Percentiles rank a stretch among this genome's conserved stretches.
Conservation (phyloP, 805 yeast species). For the Priceomyces melissophilus region DNA sequence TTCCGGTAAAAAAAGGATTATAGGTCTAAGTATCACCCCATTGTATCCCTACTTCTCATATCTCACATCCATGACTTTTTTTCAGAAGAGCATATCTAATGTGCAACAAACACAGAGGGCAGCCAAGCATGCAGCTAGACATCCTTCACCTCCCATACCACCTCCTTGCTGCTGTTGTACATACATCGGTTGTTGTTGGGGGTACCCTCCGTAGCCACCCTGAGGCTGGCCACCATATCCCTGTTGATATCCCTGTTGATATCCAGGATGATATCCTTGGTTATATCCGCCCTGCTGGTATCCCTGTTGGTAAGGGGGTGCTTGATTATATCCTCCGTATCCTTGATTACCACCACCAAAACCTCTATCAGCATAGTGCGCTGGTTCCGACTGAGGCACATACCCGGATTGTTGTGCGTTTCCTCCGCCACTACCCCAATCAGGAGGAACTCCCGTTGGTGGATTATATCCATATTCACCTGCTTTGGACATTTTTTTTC, state of each 20-base stretch:
- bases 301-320: constrained; percentile 15
- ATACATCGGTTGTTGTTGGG: constrained; percentile 16
- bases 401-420: constrained; percentile 10
- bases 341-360: constrained; percentile 18
- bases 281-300: constrained; percentile 5
- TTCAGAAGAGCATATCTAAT: constrained; percentile 23
- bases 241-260: constrained; percentile 6
- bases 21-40: neutral
- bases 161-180: constrained; percentile 24
- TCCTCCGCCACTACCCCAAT: constrained; percentile 14
- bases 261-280: constrained; percentile 10
- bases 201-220: constrained; percentile 17
- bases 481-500: constrained; percentile 7
- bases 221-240: constrained; percentile 10
- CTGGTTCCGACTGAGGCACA: constrained; percentile 22
- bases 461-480: constrained; percentile 12
- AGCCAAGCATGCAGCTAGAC: constrained; percentile 42
- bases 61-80: too few relatives aligned
- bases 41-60: too few relatives aligned
- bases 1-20: too few relatives aligned
- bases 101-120: constrained; percentile 42
- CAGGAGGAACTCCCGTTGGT: constrained; percentile 31
- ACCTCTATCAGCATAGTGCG: constrained; percentile 19
- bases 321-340: constrained; percentile 12
- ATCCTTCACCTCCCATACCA: constrained; percentile 20